Evolutionary conservation across 495 filamentous ascomycete species (phyloP), one percentile per base, ranked within the genome.

Genomic region (Ramalina peruviana): DNA sequence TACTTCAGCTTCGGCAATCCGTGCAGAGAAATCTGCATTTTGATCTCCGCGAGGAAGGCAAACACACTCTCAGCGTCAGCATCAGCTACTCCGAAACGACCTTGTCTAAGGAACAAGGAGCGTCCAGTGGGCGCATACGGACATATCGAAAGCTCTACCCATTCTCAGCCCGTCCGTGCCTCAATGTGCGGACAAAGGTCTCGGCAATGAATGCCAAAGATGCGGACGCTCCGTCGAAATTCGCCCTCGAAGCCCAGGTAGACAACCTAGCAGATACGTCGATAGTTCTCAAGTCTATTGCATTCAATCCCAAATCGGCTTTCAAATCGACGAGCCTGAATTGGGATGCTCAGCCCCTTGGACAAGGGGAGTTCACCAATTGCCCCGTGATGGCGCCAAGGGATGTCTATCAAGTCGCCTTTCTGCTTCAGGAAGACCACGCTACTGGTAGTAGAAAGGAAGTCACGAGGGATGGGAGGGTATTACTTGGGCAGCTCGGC

Each of bases 61-160:
- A 81, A 54, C 90, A 98, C 63, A 82, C 94, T 13, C 71, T 98
- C 5, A 87, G 84, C n/a, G 92, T 97, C 36, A 97, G 86, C 46
- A 82, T 98, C 33, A 88, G 82, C 44, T 98, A 98, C 65, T 87
- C 81, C 30, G 79, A 83, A 60, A 80, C 72, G 11, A 51, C 63
- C 44, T 64, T 73, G 40, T 53, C 40, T 43, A 64, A 54, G 36
- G 67, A 56, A 33, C 61, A 46, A 60, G 66, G 63, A 42, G 58
- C 49, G 40, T 54, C 49, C 47, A 76, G 75, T 48, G 84, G 82
- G 30, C 74, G 86, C 37, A 80, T 83, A 21, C 71, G 93, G 52
- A 94, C 86, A 12, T 98, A 97, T 62, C 71, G 90, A 54, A 98
- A 98, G 65, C 66, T 98, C 52, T 98, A 98, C 63, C 93, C 97